phyloP scores from a whole-genome alignment of 805 yeast genomes.

The Wickerhamomyces bisporus region DNA sequence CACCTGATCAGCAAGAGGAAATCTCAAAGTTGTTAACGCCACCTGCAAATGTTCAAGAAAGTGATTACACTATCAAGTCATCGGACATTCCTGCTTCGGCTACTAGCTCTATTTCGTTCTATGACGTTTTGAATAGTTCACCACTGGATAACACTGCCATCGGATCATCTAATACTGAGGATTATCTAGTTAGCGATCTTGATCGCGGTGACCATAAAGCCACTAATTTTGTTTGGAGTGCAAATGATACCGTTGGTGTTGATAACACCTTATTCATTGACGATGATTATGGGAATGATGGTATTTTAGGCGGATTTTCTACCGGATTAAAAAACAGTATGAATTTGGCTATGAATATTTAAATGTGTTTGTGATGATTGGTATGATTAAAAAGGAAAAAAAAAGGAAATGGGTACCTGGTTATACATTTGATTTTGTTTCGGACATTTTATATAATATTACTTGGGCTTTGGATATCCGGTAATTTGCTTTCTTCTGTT shows the following conservation, averaged over 20 bases:
- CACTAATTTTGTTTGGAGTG: neutral
- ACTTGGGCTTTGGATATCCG: neutral
- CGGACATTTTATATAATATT: neutral
- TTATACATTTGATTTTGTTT: neutral
- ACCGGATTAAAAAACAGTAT: neutral
- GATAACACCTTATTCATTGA: constrained; percentile 1
- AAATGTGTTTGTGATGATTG: too few species aligned
- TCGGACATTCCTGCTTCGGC: neutral
- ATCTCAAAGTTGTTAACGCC: constrained; percentile 14
- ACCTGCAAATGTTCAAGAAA: constrained; percentile 17
- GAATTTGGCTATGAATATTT: neutral
- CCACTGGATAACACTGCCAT: constrained; percentile 15
- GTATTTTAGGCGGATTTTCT: constrained; percentile 2
- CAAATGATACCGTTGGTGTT: neutral
- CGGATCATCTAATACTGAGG: constrained; percentile 5
- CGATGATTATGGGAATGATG: neutral
- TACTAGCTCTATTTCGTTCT: constrained; percentile 3
- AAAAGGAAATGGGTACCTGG: neutral
- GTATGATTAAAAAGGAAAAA: neutral
- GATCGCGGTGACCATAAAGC: too few species aligned
- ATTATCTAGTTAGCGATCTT: neutral
- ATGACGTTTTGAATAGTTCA: constrained; percentile 13
- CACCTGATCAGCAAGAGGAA: constrained; percentile 5
- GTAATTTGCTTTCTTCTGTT: too few species aligned
- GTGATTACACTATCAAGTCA: constrained; percentile 1